Evolutionary conservation across 176 grass and related monocot genomes (phyloP).

Genomic region (Ensete glaucum): DNA sequence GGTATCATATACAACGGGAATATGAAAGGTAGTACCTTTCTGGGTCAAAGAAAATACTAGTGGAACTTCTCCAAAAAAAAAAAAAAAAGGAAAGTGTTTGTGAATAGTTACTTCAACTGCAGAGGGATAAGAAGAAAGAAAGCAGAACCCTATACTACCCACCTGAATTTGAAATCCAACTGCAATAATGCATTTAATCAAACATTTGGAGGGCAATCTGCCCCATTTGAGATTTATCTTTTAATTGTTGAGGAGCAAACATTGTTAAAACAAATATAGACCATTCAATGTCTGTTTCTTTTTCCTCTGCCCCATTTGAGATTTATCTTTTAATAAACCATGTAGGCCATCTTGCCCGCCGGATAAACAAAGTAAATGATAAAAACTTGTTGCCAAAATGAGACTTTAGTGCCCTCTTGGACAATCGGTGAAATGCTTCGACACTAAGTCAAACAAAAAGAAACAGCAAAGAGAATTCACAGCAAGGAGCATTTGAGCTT

Average conservation of each 20-base stretch:
- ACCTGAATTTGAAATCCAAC: not conserved
- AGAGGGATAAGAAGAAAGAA: not conserved
- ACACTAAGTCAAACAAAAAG: not conserved
- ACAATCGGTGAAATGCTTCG: not conserved
- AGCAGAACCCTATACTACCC: too few species aligned
- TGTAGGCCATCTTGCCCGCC: not conserved
- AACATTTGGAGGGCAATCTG: not conserved
- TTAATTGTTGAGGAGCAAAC: not conserved
- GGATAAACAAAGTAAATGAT: not conserved
- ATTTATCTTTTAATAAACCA: too few species aligned
- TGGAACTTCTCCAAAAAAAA: not conserved
- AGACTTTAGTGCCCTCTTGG: not conserved
- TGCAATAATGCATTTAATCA: not conserved
- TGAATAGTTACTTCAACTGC: not conserved
- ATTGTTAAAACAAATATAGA: not conserved
- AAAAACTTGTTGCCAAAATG: not conserved
- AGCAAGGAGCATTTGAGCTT: too few species aligned
- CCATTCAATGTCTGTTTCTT: not conserved
- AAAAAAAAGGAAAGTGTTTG: not conserved
- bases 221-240: not conserved
- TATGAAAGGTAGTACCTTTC: not conserved
- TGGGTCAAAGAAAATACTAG: not conserved
- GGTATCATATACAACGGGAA: not conserved
- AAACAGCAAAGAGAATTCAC: too few species aligned
- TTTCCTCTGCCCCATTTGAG: not conserved